Conservation (phyloP, 495 filamentous ascomycete species). For the Xeromyces bisporus region DNA sequence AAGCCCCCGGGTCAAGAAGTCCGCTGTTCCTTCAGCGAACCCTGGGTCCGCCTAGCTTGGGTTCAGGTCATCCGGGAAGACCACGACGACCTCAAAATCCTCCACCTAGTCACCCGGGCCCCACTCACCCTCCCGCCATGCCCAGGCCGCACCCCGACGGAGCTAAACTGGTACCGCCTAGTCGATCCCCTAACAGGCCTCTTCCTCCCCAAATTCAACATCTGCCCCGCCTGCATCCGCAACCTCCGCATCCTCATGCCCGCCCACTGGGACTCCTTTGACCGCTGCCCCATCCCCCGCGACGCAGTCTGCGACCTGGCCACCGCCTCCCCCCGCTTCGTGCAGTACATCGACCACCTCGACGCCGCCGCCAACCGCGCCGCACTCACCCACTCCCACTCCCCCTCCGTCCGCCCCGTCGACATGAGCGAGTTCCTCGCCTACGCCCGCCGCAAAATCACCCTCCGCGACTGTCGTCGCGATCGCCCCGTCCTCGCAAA, state of each 20-base stretch:
- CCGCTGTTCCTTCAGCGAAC: conserved; percentile 41
- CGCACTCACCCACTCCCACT: conserved; percentile 12
- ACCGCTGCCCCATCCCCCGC: conserved; percentile 11
- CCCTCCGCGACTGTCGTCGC: conserved; percentile 35
- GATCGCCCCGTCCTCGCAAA: conserved; percentile 30
- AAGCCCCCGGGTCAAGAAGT: conserved; percentile 23
- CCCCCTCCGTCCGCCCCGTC: conserved; percentile 7
- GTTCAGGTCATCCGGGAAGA: conserved; percentile 41
- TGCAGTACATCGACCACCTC: conserved; percentile 45
- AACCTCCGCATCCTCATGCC: conserved; percentile 37
- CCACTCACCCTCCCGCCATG: conserved; percentile 29
- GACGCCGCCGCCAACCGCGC: conserved; percentile 36
- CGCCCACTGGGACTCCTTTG: conserved; percentile 30
- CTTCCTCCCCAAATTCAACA: conserved; percentile 37
- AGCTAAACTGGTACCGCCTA: conserved; percentile 42
- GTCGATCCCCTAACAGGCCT: conserved; percentile 33
- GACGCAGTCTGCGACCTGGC: conserved; percentile 33
- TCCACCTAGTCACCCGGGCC: conserved; percentile 34
- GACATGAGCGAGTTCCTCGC: conserved; percentile 33
- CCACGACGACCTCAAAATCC: conserved; percentile 33
- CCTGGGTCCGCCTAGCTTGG: conserved; percentile 55
- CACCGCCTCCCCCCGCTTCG: conserved; percentile 34
- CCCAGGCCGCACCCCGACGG: conserved; percentile 28
- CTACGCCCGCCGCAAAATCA: conserved; percentile 33
- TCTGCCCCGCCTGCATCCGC: conserved; percentile 36